phyloP scores from a whole-genome alignment of 441 rosid species.

The Gossypium gossypioides region DNA sequence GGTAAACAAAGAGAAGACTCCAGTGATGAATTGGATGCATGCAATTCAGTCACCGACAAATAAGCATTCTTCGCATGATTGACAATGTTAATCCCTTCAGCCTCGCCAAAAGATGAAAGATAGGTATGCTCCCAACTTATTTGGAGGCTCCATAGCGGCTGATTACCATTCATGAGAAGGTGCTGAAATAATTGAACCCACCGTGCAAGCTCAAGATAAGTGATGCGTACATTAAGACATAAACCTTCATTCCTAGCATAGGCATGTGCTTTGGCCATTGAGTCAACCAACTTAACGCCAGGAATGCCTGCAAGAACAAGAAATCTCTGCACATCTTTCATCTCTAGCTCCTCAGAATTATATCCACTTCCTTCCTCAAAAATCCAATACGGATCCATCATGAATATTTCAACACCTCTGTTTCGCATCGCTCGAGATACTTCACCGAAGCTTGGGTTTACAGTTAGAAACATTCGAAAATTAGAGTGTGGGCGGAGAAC shows the following conservation, averaged over 20 bases:
- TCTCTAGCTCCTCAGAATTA: conserved; percentile 40
- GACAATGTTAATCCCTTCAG: conserved; percentile 52
- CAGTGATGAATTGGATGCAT: conserved; percentile 25
- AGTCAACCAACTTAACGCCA: conserved; percentile 46
- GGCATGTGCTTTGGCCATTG: conserved; percentile 84
- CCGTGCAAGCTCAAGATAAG: conserved; percentile 81
- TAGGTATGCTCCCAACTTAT: conserved; percentile 88
- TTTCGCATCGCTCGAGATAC: conserved; percentile 98
- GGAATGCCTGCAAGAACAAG: conserved; percentile 75
- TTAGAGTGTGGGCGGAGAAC: conserved; percentile 76
- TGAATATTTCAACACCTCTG: conserved; percentile 89
- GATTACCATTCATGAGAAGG: conserved; percentile 67
- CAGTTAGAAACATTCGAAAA: conserved; percentile 81
- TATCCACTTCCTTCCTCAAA: conserved; percentile 34
- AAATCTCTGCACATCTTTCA: conserved; percentile 59
- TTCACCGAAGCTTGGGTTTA: conserved; percentile 83
- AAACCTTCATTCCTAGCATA: conserved; percentile 57
- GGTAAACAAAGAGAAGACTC: conserved; percentile 45
- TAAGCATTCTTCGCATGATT: conserved; percentile 40
- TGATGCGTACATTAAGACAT: conserved; percentile 39
- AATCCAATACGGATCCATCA: conserved; percentile 93
- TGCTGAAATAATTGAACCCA: conserved; percentile 82
- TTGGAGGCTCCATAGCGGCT: conserved; percentile 77
- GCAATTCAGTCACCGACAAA: conserved; percentile 34
- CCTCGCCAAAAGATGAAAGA: conserved; percentile 68